Evolutionary conservation across 1,284 basidiomycete genomes (phyloP), one percentile per base, ranked within the genome.

Genomic region (Neonothopanus nambi): DNA sequence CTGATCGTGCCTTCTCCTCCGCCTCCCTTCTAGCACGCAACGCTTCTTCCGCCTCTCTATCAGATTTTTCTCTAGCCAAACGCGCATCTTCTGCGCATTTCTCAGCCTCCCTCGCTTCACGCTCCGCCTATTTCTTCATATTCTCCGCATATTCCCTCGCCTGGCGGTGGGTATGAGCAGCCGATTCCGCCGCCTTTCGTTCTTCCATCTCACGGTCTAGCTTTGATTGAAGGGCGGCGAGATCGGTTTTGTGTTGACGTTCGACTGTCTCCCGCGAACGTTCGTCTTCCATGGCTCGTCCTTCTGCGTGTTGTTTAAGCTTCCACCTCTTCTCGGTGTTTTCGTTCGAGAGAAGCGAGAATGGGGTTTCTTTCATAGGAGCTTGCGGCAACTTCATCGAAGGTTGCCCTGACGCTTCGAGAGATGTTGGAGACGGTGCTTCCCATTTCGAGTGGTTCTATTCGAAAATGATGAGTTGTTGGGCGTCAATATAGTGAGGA

Each of bases 71-170:
- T 21, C 35, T 50, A 37, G 42, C 42, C 3, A 40, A 41, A 13
- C 48, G 36, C 17, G 38, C 49, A 33, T 41, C 49, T 23, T 51
- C 49, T 17, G 49, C 49, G 17, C 49, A 39, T 36, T 51, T 33
- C 28, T 28, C 26, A 28, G 26, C 26, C 26, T 5, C 26, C 11
- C 26, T 5, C 5, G 26, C 26, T 28, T 28, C 26, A 28, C 26
- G 26, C 11, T 28, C 26, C 5, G 26, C 26, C 26, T 28, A 11
- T 11, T 28, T 28, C 26, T 28, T 28, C 26, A 28, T 5, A 28
- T 28, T 5, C 11, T 28, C 26, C 11, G 26, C 26, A 5, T 28
- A 11, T 28, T 28, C 26, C 11, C 11, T 28, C 26, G 26, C 26
- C 26, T 5, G 26, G 11, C 26, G 26, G 11, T 28, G 5, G 11